Evolutionary conservation across 164 flowering plant species (phyloP), one percentile per base, ranked within the genome.

Genomic region (Cinnamomum micranthum): DNA sequence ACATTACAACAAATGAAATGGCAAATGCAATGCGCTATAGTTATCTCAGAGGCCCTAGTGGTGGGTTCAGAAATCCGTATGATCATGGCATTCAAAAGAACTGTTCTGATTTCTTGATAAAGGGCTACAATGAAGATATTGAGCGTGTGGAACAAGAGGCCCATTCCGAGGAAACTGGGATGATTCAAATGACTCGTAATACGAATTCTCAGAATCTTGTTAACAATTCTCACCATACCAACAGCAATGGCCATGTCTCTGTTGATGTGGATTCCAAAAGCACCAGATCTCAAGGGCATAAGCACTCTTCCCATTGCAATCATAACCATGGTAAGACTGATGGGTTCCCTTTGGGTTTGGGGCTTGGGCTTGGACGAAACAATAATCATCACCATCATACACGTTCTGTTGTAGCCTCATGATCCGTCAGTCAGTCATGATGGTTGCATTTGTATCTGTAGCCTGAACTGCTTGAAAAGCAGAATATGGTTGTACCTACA

Each of bases 1-100:
- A 94, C 75, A 92, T 92, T 33, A 94, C 98, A 24, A 94, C 98
- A 27, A 94, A 94, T 70, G 98, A 94, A 80, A 86, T 91, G 92
- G 97, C 97, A 65, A 94, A 94, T 79, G 85, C 79, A 33, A 75
- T 90, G 92, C 89, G 97, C 9, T 94, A 94, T 75, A 90, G 86
- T 82, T 92, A 94, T 82, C 95, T 94, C 3, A 82, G 88, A 81
- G 97, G 93, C 13, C 87, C 97, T 0, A 86, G 87, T 68, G 98
- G 97, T 35, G 87, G 86, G 25, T 91, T 92, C 84, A 85, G 88
- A 71, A 94, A 94, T 65, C 98, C 98, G 22, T 94, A 86, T 58
- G 97, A 94, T 77, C 92, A 86, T 77, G 98, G 98, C 4, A 66
- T 82, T 71, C 85, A 73, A 81, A 91, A 87, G 81, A 92, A 92